These are phyloP conservation scores for Bruguiera parviflora DNA, from an alignment of 345 rosid genomes.

Conservation along the genomic window DNA sequence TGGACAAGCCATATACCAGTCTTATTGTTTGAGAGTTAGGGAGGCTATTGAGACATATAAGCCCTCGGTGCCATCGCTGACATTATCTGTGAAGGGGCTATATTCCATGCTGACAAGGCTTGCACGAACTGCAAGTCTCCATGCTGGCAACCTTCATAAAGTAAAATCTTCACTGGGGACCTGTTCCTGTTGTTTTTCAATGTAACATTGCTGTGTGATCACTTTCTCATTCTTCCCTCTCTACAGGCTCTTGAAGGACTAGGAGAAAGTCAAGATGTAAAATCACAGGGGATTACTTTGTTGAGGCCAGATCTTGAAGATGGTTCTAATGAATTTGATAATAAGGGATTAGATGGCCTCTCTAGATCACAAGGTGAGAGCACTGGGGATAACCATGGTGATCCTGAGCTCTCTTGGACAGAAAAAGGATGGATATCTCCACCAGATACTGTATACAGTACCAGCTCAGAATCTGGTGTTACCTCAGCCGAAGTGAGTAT, in stretches of 20 bases:
- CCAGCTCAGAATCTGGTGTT: slow-evolving; percentile 48
- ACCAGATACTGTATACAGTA: slow-evolving; percentile 64
- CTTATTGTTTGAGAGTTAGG: slow-evolving; percentile 66
- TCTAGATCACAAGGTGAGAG: slow-evolving; percentile 41
- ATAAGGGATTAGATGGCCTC: slow-evolving; percentile 39
- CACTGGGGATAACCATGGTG: slow-evolving; percentile 33
- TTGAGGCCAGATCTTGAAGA: slow-evolving; percentile 48
- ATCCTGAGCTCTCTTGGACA: slow-evolving; percentile 40
- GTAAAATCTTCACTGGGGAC: slow-evolving; percentile 34
- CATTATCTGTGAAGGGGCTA: slow-evolving; percentile 56
- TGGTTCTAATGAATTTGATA: slow-evolving; percentile 40
- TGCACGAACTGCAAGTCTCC: slow-evolving; percentile 80
- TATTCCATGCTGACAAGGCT: slow-evolving; percentile 62
- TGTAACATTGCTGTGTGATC: neutral
- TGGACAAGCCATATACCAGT: slow-evolving; percentile 89
- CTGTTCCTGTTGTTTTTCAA: slow-evolving; percentile 11
- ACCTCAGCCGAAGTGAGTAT: slow-evolving; percentile 40
- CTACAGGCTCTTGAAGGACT: slow-evolving; percentile 69
- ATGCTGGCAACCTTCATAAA: slow-evolving; percentile 82
- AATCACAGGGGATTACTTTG: slow-evolving; percentile 48
- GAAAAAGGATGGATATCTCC: slow-evolving; percentile 78
- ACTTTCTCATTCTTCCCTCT: slow-evolving; percentile 5
- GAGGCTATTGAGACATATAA: slow-evolving; percentile 65
- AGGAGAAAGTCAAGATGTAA: slow-evolving; percentile 64
- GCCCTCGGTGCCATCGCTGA: slow-evolving; percentile 55